Base-by-base conservation (phyloP, 352 stramenopile genomes). In the Aphanomyces cochlioides region DNA sequence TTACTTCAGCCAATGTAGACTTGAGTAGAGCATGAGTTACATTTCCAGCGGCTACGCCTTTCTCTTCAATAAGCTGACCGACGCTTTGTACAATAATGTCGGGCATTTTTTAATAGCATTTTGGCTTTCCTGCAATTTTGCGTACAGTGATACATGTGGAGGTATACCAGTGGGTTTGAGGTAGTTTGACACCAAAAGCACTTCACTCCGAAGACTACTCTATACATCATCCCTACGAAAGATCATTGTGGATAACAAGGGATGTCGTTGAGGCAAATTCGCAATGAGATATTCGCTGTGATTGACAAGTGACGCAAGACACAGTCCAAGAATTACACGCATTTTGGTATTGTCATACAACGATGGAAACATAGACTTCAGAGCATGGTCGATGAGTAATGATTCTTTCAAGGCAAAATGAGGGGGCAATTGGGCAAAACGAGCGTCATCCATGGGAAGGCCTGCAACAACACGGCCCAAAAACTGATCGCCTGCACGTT, bases 371-470 rank as follows among this genome's bases (percentile, higher is more conserved):
- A 48, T 48, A 15, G 15, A 45, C 53, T 66, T 15, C n/a, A 45
- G n/a, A 66, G 28, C 12, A 34, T 34, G n/a, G 5, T n/a, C n/a
- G n/a, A n/a, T n/a, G n/a, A n/a, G n/a, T n/a, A n/a, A n/a, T n/a
- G n/a, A n/a, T n/a, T n/a, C n/a, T n/a, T n/a, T n/a, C n/a, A 6
- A 34, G n/a, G n/a, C 7, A 7, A 6, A 4, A 72, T 67, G 19
- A 67, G 66, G 2, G 66, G 66, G 39, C 54, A 50, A 7, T 67
- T 45, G 8, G 5, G 56, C 50, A 66, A 72, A 72, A 7, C 39
- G 21, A 45, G 1, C 10, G 3, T n/a, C 60, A 21, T 75, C 64
- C 2, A 69, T 17, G 5, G 45, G 71, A 13, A 75, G 8, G 0
- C 66, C 37, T 0, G 48, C 56, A 10, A 75, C 63, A 3, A 73